Evolutionary conservation across 805 yeast species (phyloP).

Genomic region (Barnettozyma vustinii): DNA sequence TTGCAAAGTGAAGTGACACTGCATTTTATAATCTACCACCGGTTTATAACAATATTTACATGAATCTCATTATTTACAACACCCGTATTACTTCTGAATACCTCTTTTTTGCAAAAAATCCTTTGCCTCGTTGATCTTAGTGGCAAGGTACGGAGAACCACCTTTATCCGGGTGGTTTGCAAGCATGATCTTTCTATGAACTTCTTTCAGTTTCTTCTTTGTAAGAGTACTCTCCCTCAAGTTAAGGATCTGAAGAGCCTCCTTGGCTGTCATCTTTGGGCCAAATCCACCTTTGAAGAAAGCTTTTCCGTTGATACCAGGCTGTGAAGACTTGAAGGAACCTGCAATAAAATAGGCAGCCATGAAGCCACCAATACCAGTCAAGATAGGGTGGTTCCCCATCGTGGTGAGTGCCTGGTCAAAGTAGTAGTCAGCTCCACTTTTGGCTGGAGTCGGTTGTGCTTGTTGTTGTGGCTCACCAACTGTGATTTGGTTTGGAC

Average conservation of each 20-base stretch:
- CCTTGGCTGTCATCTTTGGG: constrained; percentile 81
- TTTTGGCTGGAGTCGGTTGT: constrained; percentile 23
- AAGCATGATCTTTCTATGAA: constrained; percentile 79
- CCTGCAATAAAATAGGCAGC: constrained; percentile 64
- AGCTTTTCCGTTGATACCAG: constrained; percentile 38
- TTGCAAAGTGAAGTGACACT: constrained; percentile 53
- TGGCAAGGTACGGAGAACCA: constrained; percentile 84
- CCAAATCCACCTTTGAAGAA: constrained; percentile 89
- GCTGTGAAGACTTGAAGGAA: constrained; percentile 42
- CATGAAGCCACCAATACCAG: constrained; percentile 65
- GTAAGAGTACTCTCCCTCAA: constrained; percentile 60
- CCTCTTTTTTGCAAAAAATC: constrained; percentile 63
- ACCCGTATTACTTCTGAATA: constrained; percentile 17
- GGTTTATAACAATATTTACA: background rate
- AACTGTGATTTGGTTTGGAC: constrained; percentile 22
- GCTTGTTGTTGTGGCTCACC: constrained; percentile 16
- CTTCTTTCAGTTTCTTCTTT: constrained; percentile 64
- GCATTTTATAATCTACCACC: too few relatives aligned
- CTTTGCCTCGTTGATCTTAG: constrained; percentile 89
- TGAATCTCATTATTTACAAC: background rate
- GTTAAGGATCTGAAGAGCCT: constrained; percentile 80
- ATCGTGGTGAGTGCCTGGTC: constrained; percentile 53
- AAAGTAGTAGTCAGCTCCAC: constrained; percentile 53
- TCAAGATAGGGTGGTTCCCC: constrained; percentile 72
- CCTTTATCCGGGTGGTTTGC: constrained; percentile 94